These are phyloP conservation scores for Xylaria sp. DNA, from an alignment of 2,329 filamentous ascomycete genomes.

Conservation along the genomic window DNA sequence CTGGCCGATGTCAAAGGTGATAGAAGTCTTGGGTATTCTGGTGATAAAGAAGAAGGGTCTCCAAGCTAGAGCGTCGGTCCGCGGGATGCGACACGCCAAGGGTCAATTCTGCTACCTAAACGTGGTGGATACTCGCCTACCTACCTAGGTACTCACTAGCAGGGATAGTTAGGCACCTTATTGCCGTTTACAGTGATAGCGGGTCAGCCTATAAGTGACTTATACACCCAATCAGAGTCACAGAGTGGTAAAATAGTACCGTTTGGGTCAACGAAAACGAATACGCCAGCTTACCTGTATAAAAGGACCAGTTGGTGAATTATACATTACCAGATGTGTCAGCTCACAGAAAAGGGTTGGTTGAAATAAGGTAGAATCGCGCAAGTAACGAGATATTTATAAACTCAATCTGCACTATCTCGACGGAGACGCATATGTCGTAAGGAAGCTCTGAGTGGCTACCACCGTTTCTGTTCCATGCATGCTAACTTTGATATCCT, in stretches of 20 bases:
- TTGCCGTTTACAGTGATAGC: background rate
- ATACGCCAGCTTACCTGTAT: background rate
- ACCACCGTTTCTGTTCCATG: background rate
- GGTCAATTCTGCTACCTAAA: background rate
- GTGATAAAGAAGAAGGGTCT: background rate
- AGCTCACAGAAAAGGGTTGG: no score
- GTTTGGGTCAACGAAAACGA: background rate
- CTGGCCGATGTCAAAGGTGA: background rate
- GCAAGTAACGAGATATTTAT: background rate
- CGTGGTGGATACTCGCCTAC: background rate
- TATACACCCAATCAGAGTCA: no score
- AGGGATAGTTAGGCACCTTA: background rate
- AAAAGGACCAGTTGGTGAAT: no score
- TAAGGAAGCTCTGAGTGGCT: background rate
- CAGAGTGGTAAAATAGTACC: no score
- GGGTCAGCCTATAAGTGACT: no score
- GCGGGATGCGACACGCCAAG: constrained; percentile 31
- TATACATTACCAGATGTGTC: no score
- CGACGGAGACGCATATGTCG: background rate
- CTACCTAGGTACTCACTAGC: background rate
- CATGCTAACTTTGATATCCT: background rate
- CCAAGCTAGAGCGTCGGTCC: constrained; percentile 7
- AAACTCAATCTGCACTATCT: background rate
- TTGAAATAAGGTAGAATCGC: no score
- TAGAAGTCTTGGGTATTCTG: background rate